Conservation (phyloP, 345 rosid species). For the Garcia nutans region DNA sequence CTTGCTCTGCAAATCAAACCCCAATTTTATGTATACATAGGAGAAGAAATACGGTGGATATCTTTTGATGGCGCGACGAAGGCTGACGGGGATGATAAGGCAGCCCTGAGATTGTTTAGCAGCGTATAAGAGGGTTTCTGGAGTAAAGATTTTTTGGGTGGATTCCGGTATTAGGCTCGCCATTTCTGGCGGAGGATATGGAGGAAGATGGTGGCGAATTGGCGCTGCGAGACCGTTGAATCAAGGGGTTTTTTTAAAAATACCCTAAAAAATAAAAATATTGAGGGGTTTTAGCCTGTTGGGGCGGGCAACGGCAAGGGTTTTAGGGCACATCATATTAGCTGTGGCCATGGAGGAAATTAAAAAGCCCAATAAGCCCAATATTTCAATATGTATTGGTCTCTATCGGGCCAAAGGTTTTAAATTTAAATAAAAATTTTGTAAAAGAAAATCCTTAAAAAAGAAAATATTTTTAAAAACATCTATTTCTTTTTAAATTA, state of each 20-base stretch:
- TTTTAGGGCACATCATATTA: background rate
- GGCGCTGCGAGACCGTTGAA: too few species aligned
- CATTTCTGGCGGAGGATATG: conserved; percentile 12
- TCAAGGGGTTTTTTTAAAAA: too few species aligned
- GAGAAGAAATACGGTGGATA: conserved; percentile 14
- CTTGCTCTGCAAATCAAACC: conserved; percentile 48
- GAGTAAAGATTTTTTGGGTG: conserved; percentile 39
- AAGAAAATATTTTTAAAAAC: too few species aligned
- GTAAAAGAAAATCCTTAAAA: too few species aligned
- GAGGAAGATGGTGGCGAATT: background rate
- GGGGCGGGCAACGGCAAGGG: background rate
- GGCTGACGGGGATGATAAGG: conserved; percentile 70
- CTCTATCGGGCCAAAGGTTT: too few species aligned
- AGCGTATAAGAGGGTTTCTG: conserved; percentile 60
- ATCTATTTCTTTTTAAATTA: too few species aligned
- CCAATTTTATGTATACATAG: background rate
- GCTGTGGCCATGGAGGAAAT: too few species aligned
- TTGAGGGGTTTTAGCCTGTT: background rate
- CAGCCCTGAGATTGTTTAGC: conserved; percentile 73
- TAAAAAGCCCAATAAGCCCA: too few species aligned
- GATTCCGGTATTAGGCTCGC: conserved; percentile 19
- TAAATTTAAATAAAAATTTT: too few species aligned
- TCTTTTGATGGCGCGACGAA: conserved; percentile 83
- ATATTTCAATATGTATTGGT: too few species aligned
- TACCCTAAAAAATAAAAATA: too few species aligned